Base-by-base conservation (phyloP, 2,329 filamentous ascomycete species). In the Malbranchea cinnamomea region DNA sequence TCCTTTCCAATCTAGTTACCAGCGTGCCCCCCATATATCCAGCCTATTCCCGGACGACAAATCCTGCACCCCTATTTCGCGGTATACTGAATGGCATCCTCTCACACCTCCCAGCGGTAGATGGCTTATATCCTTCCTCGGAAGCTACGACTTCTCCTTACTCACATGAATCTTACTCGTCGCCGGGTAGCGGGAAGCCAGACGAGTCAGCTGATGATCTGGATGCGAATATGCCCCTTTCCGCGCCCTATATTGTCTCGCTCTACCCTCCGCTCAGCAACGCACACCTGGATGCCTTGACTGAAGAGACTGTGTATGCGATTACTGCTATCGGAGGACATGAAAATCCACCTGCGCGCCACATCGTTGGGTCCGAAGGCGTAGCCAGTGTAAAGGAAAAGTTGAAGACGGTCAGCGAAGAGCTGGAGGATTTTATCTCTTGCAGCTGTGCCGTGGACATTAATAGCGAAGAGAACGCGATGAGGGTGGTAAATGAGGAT, bases 361-460 rank as follows among this genome's bases (percentile, higher is more conserved):
- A 95, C 50, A 94, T 95, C 45, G 85, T 95, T 2, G 87, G 89
- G 0, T 73, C 78, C 32, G 89, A 95, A 53, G 87, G 82, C 1
- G 78, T 87, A 8, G 67, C 73, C 4, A 80, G 80, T 23, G 87
- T 95, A 22, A 91, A 87, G 52, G 89, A 95, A 57, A 95, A 95
- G 58, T 61, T 98, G 33, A 93, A 91, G 60, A 94, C 84, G 2
- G 82, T 94, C 2, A 92, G 83, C 39, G 85, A 95, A 52, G 89
- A 95, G 59, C 60, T 95, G 33, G 89, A 95, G 53, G 89, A 95
- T 42, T 95, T 95, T 54, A 78, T 93, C 16, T 83, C 92, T 44
- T 78, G 84, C 15, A 94, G 84, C 46, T 66, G 78, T 40, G 77
- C 81, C 0, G 84, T 89, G 10, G 85, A 93, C 50, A 54, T 57